phyloP scores from a whole-genome alignment of 768 basidiomycete species.

The Pleurotus tuoliensis region DNA sequence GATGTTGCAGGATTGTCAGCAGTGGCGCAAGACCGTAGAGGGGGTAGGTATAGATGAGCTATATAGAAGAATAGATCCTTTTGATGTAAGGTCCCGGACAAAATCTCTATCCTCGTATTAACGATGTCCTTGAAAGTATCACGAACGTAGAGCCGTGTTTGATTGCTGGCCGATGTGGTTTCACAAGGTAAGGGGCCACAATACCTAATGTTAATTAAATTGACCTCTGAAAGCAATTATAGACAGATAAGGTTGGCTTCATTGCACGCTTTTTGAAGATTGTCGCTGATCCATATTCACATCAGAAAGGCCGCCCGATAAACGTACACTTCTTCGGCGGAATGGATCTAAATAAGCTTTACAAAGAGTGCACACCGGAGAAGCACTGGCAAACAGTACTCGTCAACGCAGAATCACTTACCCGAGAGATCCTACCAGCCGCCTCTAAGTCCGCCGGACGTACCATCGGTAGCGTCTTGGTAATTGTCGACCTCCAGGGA shows the following conservation, averaged over 20 bases:
- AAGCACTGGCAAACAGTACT: conserved; percentile 60
- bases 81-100: conserved; percentile 47
- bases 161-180: conserved; percentile 79
- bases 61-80: conserved; percentile 60
- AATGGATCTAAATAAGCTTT: conserved; percentile 54
- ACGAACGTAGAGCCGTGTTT: conserved; percentile 64
- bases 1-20: conserved; percentile 65
- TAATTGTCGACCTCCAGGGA: conserved; percentile 68
- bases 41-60: conserved; percentile 65
- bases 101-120: not conserved
- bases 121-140: conserved; percentile 43
- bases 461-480: conserved; percentile 47
- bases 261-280: not conserved
- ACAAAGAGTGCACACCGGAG: conserved; percentile 54
- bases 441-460: conserved; percentile 52
- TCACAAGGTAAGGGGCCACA: conserved; percentile 54
- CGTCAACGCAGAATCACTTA: conserved; percentile 61
- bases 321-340: conserved; percentile 64
- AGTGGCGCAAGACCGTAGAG: conserved; percentile 64
- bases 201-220: not conserved
- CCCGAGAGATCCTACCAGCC: conserved; percentile 66
- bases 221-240: not conserved
- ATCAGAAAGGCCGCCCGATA: conserved; percentile 65
- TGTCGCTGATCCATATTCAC: not conserved
- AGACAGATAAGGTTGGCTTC: conserved; percentile 65